phyloP scores from a whole-genome alignment of 1,284 basidiomycete species.

The Amylostereum areolatum region DNA sequence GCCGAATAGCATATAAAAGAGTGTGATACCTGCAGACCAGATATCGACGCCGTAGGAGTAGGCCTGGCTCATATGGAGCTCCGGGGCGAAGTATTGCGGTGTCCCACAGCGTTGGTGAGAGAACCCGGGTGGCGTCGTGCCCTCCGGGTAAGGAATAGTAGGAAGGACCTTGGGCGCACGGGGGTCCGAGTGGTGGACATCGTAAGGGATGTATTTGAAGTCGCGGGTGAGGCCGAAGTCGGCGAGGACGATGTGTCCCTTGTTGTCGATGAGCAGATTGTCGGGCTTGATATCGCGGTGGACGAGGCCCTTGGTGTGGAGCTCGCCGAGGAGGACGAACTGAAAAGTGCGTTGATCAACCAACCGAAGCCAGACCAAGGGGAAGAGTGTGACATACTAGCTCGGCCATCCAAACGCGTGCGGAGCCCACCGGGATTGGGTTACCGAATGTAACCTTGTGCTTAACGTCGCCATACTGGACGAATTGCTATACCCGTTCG shows the following conservation, averaged over 20 bases:
- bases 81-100: too few species aligned
- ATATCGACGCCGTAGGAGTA: too few species aligned
- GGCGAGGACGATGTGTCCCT: slow-evolving; percentile 94
- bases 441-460: slow-evolving; percentile 92
- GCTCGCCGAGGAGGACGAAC: not conserved
- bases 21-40: too few species aligned
- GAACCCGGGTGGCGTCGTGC: too few species aligned
- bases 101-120: too few species aligned
- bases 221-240: slow-evolving; percentile 86
- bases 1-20: too few species aligned
- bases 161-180: too few species aligned
- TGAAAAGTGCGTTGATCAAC: not conserved
- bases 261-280: slow-evolving; percentile 93
- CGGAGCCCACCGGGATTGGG: slow-evolving; percentile 94
- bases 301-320: not conserved
- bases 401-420: not conserved
- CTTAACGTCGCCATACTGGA: slow-evolving; percentile 93
- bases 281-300: slow-evolving; percentile 95
- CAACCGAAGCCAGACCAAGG: not conserved
- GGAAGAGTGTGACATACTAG: too few species aligned
- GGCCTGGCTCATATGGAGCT: too few species aligned
- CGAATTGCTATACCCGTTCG: slow-evolving; percentile 95
- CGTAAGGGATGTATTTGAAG: too few species aligned
- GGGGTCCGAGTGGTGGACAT: too few species aligned
- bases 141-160: too few species aligned